Base-by-base conservation (phyloP, 345 rosid species). In the Fremontodendron californicum region DNA sequence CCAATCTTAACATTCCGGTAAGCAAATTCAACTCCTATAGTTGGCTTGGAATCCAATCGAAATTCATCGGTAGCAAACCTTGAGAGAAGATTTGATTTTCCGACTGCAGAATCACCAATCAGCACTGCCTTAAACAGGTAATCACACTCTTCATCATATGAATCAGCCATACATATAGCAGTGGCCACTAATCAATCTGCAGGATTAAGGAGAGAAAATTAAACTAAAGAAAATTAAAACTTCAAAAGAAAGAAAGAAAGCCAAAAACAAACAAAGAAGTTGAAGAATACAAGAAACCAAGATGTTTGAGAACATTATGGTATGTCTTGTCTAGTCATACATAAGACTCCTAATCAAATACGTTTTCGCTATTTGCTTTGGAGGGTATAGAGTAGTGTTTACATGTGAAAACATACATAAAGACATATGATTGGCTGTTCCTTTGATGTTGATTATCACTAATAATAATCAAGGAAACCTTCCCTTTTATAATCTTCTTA, bases 1-100 rank as follows among this genome's bases (percentile, higher is more conserved):
- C 77, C 90, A 5, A 93, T 87, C 33, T 66, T 82, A 25, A 93
- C 85, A 75, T 86, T 92, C 77, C 95, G 81, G 81, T 89, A 92
- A 70, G 97, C 97, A 65, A 93, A 93, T 73, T 93, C 98, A 58
- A 93, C 98, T 1, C 98, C 97, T 7, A 93, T 93, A 3, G 98
- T 94, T 25, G 97, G 97, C 81, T 92, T 94, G 25, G 98, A 94
- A 84, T 94, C 95, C 40, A 94, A 83, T 37, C 92, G 88, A 67
- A 94, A 94, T 68, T 92, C 97, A 46, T 92, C 89, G 43, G 77
- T 82, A 0, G 97, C 85, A 78, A 92, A 92, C 78, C 98, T 86
- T 19, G 95, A 92, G 6, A 94, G 82, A 15, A 94, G 93, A 69
- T 94, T 94, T 6, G 98, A 94, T 83, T 94, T 94, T 74, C 98